Base-by-base conservation (phyloP, 495 filamentous ascomycete species). In the Penicillium bovifimosum region DNA sequence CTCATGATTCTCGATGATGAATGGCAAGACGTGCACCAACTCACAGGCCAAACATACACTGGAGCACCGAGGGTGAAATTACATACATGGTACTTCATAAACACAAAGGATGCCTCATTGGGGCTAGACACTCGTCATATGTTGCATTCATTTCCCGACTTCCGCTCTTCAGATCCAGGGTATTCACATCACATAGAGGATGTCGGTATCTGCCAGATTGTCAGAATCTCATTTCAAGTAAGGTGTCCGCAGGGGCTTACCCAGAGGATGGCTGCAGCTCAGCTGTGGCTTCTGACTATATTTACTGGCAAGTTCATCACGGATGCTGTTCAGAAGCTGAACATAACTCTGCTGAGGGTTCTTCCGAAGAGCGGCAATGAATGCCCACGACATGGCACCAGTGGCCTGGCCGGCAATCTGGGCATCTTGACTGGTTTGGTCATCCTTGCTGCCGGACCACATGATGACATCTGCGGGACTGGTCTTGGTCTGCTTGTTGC, bases 341-440 rank as follows among this genome's bases (percentile, higher is more conserved):
- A 97, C 88, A 64, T 97, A 97, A 74, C 91, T 96, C 78, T 97
- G 93, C 67, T 96, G 90, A 2, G 93, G 93, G 60, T 96, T 96
- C 79, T 96, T 96, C 77, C 92, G 91, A 47, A 98, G 80, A 34
- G 91, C 87, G 5, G 78, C 85, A 67, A 98, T 91, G 68, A 98
- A 98, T 6, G 93, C 93, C 83, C 89, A 96, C 6, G 90, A 95
- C 92, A 98, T 96, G 66, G 93, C 93, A 32, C 93, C 93, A 1
- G 93, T 96, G 14, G 93, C 93, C 64, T 96, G 82, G 41, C 91
- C 88, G 11, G 78, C 81, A 48, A 85, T 85, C 41, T 76, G 70
- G 13, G 78, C 80, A 63, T 87, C 84, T 59, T 77, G 73, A 53
- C 83, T 86, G 57, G 92, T 98, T 72, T 98, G 93, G 49, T 85